phyloP scores from a whole-genome alignment of 2,329 filamentous ascomycete genomes.

The Botrytis aclada region DNA sequence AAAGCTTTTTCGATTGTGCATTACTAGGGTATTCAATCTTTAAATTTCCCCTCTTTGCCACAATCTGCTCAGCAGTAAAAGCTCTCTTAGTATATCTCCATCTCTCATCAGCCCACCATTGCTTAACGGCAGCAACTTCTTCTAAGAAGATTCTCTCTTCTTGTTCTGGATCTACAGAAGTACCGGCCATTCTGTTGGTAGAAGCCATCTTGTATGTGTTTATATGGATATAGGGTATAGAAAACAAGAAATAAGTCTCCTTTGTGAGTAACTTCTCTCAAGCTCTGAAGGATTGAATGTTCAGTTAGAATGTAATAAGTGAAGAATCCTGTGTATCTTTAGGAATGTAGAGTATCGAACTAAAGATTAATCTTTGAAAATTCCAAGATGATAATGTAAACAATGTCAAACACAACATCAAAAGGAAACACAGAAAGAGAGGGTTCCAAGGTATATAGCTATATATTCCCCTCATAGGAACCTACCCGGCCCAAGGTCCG shows the following conservation, averaged over 20 bases:
- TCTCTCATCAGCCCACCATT: constrained; percentile 90
- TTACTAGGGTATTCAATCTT: constrained; percentile 92
- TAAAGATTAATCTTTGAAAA: background rate
- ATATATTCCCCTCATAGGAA: background rate
- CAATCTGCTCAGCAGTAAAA: constrained; percentile 95
- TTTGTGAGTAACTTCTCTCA: background rate
- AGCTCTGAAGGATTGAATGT: background rate
- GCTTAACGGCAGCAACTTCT: constrained; percentile 84
- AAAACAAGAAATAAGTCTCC: background rate
- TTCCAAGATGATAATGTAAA: background rate
- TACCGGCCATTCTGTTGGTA: constrained; percentile 55
- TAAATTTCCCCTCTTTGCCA: constrained; percentile 87
- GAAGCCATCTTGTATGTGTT: constrained; percentile 9
- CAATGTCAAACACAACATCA: background rate
- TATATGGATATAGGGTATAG: constrained; percentile 23
- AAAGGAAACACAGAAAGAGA: background rate
- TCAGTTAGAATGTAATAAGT: background rate
- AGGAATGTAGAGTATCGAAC: constrained; percentile 6
- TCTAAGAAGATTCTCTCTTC: constrained; percentile 58
- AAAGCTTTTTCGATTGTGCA: constrained; percentile 87
- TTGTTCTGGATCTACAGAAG: constrained; percentile 52
- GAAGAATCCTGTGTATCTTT: background rate
- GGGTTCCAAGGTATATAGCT: background rate
- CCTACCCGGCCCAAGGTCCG: constrained; percentile 11
- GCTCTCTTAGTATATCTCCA: constrained; percentile 91